Base-by-base conservation (phyloP, 1,284 basidiomycete species). In the Cutaneotrichosporon sp. region DNA sequence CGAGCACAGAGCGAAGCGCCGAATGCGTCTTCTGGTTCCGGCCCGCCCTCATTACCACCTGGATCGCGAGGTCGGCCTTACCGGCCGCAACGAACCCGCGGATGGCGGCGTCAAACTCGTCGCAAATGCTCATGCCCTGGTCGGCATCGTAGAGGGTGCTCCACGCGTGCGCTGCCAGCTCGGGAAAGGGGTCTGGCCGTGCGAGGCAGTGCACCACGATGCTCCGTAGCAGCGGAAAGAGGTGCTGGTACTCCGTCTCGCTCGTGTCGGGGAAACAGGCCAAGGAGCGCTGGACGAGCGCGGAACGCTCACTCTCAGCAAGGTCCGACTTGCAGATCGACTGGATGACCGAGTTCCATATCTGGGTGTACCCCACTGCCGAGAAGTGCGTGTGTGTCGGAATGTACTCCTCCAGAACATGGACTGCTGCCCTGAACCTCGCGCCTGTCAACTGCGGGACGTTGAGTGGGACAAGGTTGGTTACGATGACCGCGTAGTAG, bases 381-480 rank as follows among this genome's bases (percentile, higher is more conserved):
- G 50, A 31, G 31, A 27, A 18, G 14, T 18, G 25, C 47, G 25
- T 42, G 34, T 49, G 13, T 20, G 31, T 22, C 16, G 52, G 52
- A 1, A 58, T 24, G 10, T 58, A 51, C 13, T 49, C 4, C 10
- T 47, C 33, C 16, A 64, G 56, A 9, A 64, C 45, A 11, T 56
- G 38, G 3, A 54, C 50, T 3, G 54, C 58, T 13, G 58, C 57
- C 33, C n/a, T n/a, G n/a, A n/a, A n/a, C n/a, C n/a, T n/a, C n/a
- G n/a, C n/a, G n/a, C n/a, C n/a, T n/a, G n/a, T n/a, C n/a, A n/a
- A n/a, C n/a, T n/a, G n/a, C n/a, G n/a, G n/a, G n/a, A n/a, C n/a
- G n/a, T n/a, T n/a, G n/a, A n/a, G n/a, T n/a, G n/a, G n/a, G n/a
- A n/a, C n/a, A n/a, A n/a, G n/a, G n/a, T n/a, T n/a, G n/a, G n/a